Evolutionary conservation across 345 rosid species (phyloP).

Genomic region (Syzygium grande): DNA sequence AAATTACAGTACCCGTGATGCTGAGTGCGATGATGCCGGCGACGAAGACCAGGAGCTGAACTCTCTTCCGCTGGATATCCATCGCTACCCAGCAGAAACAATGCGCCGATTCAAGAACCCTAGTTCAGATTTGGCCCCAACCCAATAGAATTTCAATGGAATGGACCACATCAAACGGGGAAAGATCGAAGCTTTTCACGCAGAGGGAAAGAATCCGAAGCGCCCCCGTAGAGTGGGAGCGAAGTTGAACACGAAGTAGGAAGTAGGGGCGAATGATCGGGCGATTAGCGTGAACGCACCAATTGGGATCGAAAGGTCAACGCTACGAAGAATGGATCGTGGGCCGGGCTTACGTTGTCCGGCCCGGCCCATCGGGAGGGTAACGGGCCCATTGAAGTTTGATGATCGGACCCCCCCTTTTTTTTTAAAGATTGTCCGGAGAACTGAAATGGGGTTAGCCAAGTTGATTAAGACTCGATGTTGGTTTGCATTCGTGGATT

Average conservation of each 20-base stretch:
- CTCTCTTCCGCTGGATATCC: conserved; percentile 48
- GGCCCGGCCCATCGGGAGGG: background rate
- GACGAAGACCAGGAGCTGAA: conserved; percentile 36
- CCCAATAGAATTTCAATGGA: background rate
- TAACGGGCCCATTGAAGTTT: no score
- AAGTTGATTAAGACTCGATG: no score
- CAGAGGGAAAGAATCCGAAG: background rate
- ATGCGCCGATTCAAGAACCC: background rate
- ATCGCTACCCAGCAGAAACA: conserved; percentile 7
- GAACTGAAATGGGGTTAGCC: no score
- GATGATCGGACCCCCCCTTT: no score
- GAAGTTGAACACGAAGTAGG: background rate
- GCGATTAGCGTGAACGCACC: background rate
- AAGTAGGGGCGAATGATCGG: no score
- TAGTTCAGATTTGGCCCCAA: background rate
- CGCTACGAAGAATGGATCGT: background rate
- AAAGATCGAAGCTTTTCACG: background rate
- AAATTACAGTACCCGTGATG: conserved; percentile 37
- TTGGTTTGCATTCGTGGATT: no score
- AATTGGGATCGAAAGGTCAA: no score
- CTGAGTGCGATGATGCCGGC: conserved; percentile 60
- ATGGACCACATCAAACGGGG: background rate
- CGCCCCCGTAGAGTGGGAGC: background rate
- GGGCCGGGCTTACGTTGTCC: background rate
- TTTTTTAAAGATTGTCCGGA: no score